Conservation (phyloP, 2,329 filamentous ascomycete species). For the Colletotrichum eleusines region DNA sequence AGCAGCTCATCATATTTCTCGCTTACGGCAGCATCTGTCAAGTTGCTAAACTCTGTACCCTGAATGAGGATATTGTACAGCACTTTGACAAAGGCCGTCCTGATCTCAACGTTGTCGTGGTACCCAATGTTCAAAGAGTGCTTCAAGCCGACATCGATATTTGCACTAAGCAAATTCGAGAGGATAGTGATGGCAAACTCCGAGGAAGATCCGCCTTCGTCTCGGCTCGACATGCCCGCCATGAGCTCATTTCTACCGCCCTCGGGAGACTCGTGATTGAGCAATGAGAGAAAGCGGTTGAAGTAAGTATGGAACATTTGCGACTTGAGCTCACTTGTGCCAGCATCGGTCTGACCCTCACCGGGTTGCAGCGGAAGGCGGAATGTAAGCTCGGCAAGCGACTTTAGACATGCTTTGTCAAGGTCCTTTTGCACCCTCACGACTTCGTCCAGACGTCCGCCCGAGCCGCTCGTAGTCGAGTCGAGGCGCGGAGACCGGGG, state of each 20-base stretch:
- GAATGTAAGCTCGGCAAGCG: slow-evolving; percentile 75
- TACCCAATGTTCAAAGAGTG: slow-evolving; percentile 78
- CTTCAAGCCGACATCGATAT: slow-evolving; percentile 78
- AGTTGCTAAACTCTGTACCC: slow-evolving; percentile 76
- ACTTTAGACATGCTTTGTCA: slow-evolving; percentile 73
- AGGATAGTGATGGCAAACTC: slow-evolving; percentile 76
- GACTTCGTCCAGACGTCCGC: slow-evolving; percentile 67
- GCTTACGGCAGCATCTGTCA: slow-evolving; percentile 75
- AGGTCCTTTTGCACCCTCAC: slow-evolving; percentile 72
- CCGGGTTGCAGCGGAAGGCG: slow-evolving; percentile 74
- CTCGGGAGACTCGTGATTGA: slow-evolving; percentile 68
- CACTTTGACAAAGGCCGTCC: slow-evolving; percentile 77
- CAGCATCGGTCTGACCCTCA: slow-evolving; percentile 74
- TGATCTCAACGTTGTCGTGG: slow-evolving; percentile 76
- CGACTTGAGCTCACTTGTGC: slow-evolving; percentile 75
- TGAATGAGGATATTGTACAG: slow-evolving; percentile 79
- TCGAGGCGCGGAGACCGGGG: slow-evolving; percentile 65
- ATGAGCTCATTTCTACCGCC: slow-evolving; percentile 57
- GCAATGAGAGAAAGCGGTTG: slow-evolving; percentile 74
- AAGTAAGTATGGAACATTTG: slow-evolving; percentile 81
- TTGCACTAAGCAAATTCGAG: slow-evolving; percentile 77
- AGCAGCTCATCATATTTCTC: slow-evolving; percentile 77
- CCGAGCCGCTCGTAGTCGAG: slow-evolving; percentile 47
- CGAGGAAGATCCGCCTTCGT: slow-evolving; percentile 67
- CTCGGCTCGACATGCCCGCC: slow-evolving; percentile 51